phyloP scores from a whole-genome alignment of 1,139 yeast species.

The Lizanozyma gosingica region DNA sequence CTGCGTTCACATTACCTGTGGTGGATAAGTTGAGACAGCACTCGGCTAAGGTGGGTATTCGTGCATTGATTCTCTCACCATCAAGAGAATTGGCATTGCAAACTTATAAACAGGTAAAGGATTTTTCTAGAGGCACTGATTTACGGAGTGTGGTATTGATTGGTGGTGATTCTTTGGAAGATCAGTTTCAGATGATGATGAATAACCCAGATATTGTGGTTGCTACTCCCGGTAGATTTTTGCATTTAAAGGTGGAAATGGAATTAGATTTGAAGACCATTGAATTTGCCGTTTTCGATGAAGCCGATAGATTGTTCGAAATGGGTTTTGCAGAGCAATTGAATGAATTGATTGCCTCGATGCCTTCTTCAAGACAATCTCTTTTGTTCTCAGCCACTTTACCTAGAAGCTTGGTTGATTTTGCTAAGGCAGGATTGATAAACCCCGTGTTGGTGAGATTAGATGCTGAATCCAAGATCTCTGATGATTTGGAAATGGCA shows the following conservation, averaged over 20 bases:
- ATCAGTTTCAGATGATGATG: constrained; percentile 90
- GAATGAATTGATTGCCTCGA: constrained; percentile 75
- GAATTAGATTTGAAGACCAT: constrained; percentile 70
- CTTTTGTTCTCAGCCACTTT: constrained; percentile 89
- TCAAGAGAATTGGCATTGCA: constrained; percentile 93
- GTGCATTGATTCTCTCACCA: constrained; percentile 86
- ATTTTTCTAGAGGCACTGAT: constrained; percentile 78
- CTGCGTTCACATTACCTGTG: constrained; percentile 92
- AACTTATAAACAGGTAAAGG: constrained; percentile 82
- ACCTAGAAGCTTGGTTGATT: constrained; percentile 86
- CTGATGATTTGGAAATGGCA: constrained; percentile 87
- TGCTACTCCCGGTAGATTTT: constrained; percentile 96
- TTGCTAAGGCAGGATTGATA: constrained; percentile 91
- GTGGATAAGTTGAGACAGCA: constrained; percentile 78
- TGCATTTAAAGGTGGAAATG: constrained; percentile 96
- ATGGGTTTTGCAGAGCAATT: constrained; percentile 95
- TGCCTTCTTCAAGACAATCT: constrained; percentile 81
- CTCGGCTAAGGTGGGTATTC: constrained; percentile 78
- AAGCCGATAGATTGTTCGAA: constrained; percentile 95
- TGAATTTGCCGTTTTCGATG: constrained; percentile 92
- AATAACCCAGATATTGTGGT: constrained; percentile 88
- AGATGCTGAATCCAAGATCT: constrained; percentile 85
- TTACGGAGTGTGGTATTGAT: constrained; percentile 72
- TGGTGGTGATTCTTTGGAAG: constrained; percentile 97
- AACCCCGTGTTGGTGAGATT: constrained; percentile 89